A percentile compares a stretch with the other conserved stretches of the same genome.
phyloP scores from a whole-genome alignment of 257 asterid genomes.

The Nicotiana paniculata region DNA sequence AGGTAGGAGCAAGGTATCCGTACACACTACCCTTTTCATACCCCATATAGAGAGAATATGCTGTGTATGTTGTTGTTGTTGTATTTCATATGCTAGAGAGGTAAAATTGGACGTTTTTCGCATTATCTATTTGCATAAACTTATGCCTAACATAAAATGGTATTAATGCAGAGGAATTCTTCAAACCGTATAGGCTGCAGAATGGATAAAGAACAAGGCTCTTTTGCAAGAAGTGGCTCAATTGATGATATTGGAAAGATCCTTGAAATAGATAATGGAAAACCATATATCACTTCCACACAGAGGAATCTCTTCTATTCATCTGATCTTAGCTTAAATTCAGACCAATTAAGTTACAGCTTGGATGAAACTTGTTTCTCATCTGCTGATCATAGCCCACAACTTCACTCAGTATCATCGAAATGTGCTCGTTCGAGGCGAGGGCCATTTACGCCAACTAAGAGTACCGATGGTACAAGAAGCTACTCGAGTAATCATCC shows the following conservation, averaged over 20 bases:
- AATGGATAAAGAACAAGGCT: neutral
- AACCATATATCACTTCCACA: conserved; percentile 16
- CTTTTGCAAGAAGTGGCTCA: conserved; percentile 3
- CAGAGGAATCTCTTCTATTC: conserved; percentile 41
- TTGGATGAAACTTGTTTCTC: conserved; percentile 34
- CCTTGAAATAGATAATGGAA: conserved; percentile 47
- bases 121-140: neutral
- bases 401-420: conserved; percentile 39
- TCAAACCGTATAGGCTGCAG: conserved; percentile 13
- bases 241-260: conserved; percentile 37
- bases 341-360: conserved; percentile 42
- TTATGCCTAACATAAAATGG: neutral
- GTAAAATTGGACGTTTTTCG: neutral
- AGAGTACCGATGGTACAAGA: conserved; percentile 27
- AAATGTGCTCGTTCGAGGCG: conserved; percentile 22
- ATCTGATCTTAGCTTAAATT: conserved; percentile 39
- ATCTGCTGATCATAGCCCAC: conserved; percentile 54
- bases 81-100: neutral
- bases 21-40: accelerated
- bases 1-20: too few relatives aligned
- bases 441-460: conserved; percentile 60
- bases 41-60: too few relatives aligned
- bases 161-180: conserved; percentile 40
- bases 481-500: conserved; percentile 59
- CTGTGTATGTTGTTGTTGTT: too few relatives aligned